Percentiles rank a stretch among this genome's conserved stretches.
These are phyloP conservation scores for Solanum habrochaites DNA, from an alignment of 257 asterid species.

Conservation along the genomic window DNA sequence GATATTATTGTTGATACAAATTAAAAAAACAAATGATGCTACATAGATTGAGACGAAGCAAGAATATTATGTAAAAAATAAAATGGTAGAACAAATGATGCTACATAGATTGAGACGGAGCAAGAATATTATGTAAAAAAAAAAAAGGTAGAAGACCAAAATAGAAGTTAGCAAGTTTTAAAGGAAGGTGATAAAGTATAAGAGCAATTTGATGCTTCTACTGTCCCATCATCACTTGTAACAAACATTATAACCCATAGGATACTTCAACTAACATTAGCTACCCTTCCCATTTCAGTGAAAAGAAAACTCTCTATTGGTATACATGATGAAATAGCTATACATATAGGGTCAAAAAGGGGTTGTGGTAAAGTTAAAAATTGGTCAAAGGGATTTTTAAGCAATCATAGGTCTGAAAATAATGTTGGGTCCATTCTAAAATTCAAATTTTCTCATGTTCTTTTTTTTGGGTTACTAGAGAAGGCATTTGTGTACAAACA, in stretches of 20 bases:
- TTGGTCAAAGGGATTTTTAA: constrained; percentile 11
- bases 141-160: neutral
- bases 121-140: no score
- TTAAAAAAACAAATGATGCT: no score
- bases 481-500: neutral
- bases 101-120: no score
- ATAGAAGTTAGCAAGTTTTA: neutral
- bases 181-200: neutral
- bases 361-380: neutral
- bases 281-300: neutral
- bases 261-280: neutral
- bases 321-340: neutral
- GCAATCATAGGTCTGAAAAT: constrained; percentile 20
- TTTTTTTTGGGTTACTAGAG: neutral
- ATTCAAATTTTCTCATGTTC: constrained; percentile 11
- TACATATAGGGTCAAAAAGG: constrained; percentile 6
- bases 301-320: neutral
- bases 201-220: neutral
- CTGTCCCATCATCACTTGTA: neutral
- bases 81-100: no score
- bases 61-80: neutral
- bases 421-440: constrained; percentile 7
- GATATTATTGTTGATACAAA: no score
- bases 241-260: neutral
- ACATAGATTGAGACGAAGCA: neutral